Percentiles rank a stretch among this genome's conserved stretches.
phyloP scores from a whole-genome alignment of 345 rosid genomes.

The Acer negundo region DNA sequence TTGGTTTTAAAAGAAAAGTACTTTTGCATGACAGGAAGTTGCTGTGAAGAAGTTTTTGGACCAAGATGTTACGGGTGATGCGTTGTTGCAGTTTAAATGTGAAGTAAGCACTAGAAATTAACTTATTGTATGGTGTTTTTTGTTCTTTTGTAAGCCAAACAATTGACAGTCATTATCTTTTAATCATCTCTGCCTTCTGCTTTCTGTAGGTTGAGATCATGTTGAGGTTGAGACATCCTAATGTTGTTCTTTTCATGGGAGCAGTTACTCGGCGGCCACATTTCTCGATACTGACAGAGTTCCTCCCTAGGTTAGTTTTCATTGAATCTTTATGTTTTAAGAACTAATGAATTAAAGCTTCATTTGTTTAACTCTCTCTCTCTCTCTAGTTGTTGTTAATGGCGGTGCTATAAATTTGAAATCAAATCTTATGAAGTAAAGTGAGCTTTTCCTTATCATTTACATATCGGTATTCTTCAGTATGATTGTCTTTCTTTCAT shows the following conservation, averaged over 20 bases:
- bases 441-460: background rate
- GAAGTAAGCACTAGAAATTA: slow-evolving; percentile 58
- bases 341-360: slow-evolving; percentile 8
- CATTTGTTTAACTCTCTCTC: background rate
- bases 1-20: slow-evolving; percentile 7
- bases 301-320: slow-evolving; percentile 75
- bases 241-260: slow-evolving; percentile 99
- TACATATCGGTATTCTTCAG: background rate
- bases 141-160: slow-evolving; percentile 14
- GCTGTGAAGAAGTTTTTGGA: slow-evolving; percentile 93
- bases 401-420: background rate
- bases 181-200: slow-evolving; percentile 16
- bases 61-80: slow-evolving; percentile 93
- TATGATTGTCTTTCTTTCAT: background rate
- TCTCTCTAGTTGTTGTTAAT: background rate
- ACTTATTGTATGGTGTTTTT: slow-evolving; percentile 1
- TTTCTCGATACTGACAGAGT: slow-evolving; percentile 96
- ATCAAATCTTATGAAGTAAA: background rate
- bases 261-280: slow-evolving; percentile 91
- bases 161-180: slow-evolving; percentile 13
- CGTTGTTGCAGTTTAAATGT: slow-evolving; percentile 81
- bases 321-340: slow-evolving; percentile 8
- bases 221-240: slow-evolving; percentile 95
- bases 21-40: slow-evolving; percentile 74
- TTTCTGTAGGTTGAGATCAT: slow-evolving; percentile 80